Conservation (phyloP, 1,139 yeast species). For the Magnusiomyces fungicola region DNA sequence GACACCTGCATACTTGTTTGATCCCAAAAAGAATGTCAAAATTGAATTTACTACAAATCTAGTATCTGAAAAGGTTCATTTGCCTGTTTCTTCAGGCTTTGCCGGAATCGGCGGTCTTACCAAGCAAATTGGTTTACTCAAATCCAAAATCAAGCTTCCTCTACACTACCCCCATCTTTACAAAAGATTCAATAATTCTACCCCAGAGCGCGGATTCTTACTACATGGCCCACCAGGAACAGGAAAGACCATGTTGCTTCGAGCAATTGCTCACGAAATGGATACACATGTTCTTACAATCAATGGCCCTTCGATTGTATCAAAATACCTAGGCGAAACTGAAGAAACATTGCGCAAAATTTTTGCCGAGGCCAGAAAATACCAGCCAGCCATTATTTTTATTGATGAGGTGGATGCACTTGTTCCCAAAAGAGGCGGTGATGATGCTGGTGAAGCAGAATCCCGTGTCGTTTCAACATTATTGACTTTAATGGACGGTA, state of each 20-base stretch:
- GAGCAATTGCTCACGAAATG: slow-evolving; percentile 67
- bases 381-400: slow-evolving; percentile 79
- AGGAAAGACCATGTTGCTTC: slow-evolving; percentile 84
- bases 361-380: slow-evolving; percentile 74
- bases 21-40: slow-evolving; percentile 16
- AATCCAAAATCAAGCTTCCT: slow-evolving; percentile 72
- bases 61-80: slow-evolving; percentile 25
- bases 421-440: slow-evolving; percentile 77
- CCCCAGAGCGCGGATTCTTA: slow-evolving; percentile 78
- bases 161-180: slow-evolving; percentile 70
- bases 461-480: slow-evolving; percentile 84
- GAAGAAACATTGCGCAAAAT: slow-evolving; percentile 76
- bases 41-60: slow-evolving; percentile 16
- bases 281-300: slow-evolving; percentile 76
- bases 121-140: slow-evolving; percentile 53
- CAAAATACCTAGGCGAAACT: slow-evolving; percentile 90
- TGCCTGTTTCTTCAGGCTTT: slow-evolving; percentile 41
- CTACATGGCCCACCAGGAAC: slow-evolving; percentile 95
- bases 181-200: slow-evolving; percentile 76
- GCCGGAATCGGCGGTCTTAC: slow-evolving; percentile 69
- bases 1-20: slow-evolving; percentile 15
- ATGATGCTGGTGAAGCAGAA: slow-evolving; percentile 85
- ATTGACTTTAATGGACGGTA: slow-evolving; percentile 82
- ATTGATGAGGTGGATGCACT: slow-evolving; percentile 91
- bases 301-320: slow-evolving; percentile 86